Evolutionary conservation across 805 yeast genomes (phyloP), one percentile per base, ranked within the genome.

Genomic region (Candida coleopterorum): DNA sequence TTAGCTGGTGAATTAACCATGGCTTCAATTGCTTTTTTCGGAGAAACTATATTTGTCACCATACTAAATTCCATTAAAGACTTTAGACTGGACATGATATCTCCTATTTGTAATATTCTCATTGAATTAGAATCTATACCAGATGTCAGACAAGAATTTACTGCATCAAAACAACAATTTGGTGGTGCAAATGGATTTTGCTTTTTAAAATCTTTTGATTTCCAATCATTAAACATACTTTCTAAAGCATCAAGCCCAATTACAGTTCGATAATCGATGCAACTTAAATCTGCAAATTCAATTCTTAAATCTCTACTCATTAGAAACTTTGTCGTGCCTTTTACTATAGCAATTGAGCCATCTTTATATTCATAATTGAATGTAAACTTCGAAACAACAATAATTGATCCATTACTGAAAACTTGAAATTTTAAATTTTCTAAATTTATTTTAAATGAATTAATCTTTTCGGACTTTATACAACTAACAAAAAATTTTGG

Each of bases 31-130:
- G 84, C 75, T 17, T 70, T 72, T 28, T 76, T 42, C 0, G 88
- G 85, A 23, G 80, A 73, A 5, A 56, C 56, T 3, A 73, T 65
- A 18, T 74, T 67, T 22, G 64, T 63, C 6, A 69, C 57, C 39
- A 64, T 61, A 8, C 84, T 72, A 46, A 69, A 76, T 9, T 69
- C 62, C 77, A 85, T 78, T 38, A 87, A 60, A 5, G 83, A 78
- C 38, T 74, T 72, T 44, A 86, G 66, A 42, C 77, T 75, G 0
- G 87, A 70, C 86, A 87, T 82, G 8, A 81, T 81, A 55, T 85
- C 93, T 28, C 87, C 74, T 4, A 84, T 75, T 55, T 85, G 90
- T 60, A 86, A 58, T 16, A 80, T 68, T 41, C 90, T 63, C 76
- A 85, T 73, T 6, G 85, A 78, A 26, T 72, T 71, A 35, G 74